Percentiles rank a stretch among this genome's conserved stretches.
phyloP scores from a whole-genome alignment of 2,329 filamentous ascomycete genomes.

The Clathrospora elynae region DNA sequence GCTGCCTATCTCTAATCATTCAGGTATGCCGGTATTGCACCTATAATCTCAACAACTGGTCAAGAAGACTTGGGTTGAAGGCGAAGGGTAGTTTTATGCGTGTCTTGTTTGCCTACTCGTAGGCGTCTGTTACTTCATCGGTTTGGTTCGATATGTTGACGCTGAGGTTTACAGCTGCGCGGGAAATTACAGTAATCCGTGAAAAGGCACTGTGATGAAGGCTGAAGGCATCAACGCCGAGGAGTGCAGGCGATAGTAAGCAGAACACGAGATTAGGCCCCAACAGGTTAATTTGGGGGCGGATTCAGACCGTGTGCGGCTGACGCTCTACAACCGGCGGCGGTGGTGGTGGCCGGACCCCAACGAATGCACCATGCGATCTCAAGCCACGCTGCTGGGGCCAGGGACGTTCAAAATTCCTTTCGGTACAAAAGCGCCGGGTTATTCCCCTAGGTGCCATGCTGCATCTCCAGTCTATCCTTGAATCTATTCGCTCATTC shows the following conservation, averaged over 20 bases:
- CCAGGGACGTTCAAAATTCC: neutral
- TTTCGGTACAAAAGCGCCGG: neutral
- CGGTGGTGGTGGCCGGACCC: neutral
- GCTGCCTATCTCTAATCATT: neutral
- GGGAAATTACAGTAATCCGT: no score
- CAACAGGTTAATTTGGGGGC: neutral
- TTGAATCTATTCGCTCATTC: neutral
- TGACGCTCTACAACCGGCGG: no score
- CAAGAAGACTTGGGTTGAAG: neutral
- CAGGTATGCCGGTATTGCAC: neutral
- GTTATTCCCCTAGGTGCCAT: neutral
- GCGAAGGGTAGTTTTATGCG: neutral
- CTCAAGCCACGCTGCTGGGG: neutral
- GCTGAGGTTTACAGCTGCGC: no score
- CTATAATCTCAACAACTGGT: neutral
- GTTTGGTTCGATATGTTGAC: no score
- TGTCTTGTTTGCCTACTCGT: no score
- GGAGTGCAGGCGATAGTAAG: neutral
- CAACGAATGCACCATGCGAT: neutral
- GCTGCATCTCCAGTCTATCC: neutral
- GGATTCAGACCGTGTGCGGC: neutral
- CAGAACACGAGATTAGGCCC: neutral
- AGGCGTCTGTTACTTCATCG: no score
- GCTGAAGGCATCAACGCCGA: no score
- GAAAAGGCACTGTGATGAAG: no score